A percentile compares a stretch with the other conserved stretches of the same genome.
Conservation (phyloP, 2,329 filamentous ascomycete species). For the Verticillium isaacii region DNA sequence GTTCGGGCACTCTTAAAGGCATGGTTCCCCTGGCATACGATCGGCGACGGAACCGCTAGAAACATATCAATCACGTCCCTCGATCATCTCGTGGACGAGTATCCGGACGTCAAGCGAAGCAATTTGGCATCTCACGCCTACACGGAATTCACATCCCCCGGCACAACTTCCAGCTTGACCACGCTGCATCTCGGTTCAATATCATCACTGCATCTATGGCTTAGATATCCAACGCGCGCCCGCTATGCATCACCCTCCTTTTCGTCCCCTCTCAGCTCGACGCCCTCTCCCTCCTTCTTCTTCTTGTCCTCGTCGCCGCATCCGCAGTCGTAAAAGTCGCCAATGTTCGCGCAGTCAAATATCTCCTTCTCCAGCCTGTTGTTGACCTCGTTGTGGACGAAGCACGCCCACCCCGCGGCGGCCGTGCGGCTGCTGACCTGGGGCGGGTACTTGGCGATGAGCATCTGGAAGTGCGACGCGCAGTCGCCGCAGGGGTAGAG, state of each 20-base stretch:
- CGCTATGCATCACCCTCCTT: not conserved
- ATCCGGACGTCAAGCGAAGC: too few species aligned
- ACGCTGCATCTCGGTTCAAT: too few species aligned
- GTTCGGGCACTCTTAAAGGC: too few species aligned
- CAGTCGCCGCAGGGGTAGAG: conserved; percentile 69
- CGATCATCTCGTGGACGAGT: too few species aligned
- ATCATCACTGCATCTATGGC: too few species aligned
- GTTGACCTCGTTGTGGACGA: conserved; percentile 65
- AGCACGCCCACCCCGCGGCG: conserved; percentile 64
- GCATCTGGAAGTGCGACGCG: conserved; percentile 59
- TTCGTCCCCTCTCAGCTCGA: conserved; percentile 7
- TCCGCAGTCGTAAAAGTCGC: conserved; percentile 68
- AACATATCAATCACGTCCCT: too few species aligned
- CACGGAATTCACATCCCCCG: too few species aligned
- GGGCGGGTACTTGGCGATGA: conserved; percentile 59
- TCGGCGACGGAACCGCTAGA: too few species aligned
- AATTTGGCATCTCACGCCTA: too few species aligned
- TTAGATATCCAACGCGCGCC: too few species aligned
- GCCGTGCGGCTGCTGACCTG: conserved; percentile 60
- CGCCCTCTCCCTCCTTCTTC: conserved; percentile 23
- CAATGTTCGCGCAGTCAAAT: conserved; percentile 64
- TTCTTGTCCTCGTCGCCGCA: conserved; percentile 60
- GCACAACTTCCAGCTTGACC: too few species aligned
- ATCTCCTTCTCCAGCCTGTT: conserved; percentile 54
- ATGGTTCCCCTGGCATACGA: too few species aligned